Evolutionary conservation across 2,329 filamentous ascomycete species (phyloP), one percentile per base, ranked within the genome.

Genomic region (Stromatinia cepivora): DNA sequence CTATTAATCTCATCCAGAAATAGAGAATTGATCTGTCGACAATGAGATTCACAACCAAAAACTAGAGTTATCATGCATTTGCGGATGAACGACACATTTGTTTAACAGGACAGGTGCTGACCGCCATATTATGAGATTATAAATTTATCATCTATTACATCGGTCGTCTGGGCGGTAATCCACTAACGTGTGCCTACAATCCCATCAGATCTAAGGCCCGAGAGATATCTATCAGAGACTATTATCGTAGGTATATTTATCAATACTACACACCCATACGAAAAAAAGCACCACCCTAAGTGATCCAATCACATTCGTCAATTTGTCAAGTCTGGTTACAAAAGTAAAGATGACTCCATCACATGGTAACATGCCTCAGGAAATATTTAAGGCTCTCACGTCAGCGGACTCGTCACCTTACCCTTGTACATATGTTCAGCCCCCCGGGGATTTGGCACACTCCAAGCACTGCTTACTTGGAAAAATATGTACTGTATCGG

Each of bases 401-500:
- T 63, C 59, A 63, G 59, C 59, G 13, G 45, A 50, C 22, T 36
- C 20, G 22, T 25, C 46, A 61, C 20, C 42, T 11, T 31, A 22
- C 25, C n/a, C 57, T 61, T 22, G 59, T 50, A n/a, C 45, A n/a
- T 17, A 17, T 42, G 13, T 63, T 50, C 59, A 62, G 59, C 59
- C 59, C 25, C 45, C 17, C 59, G 45, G 59, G 31, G 45, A 36
- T 50, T 36, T n/a, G 28, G 20, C 48, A 62, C 42, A 59, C 20
- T 22, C 39, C 57, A 59, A 59, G 57, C 39, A 58, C 25, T 59
- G 57, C 57, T 59, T 59, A 59, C 39, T 39, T 45, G 25, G 13
- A 61, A 46, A 25, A 31, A 46, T 46, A 61, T 61, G 58, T n/a
- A 25, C 22, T 63, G 45, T 63, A 63, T 63, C 59, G 45, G 59